These are phyloP conservation scores for Pulveroboletus sp. DNA, from an alignment of 768 basidiomycete genomes.

Conservation along the genomic window DNA sequence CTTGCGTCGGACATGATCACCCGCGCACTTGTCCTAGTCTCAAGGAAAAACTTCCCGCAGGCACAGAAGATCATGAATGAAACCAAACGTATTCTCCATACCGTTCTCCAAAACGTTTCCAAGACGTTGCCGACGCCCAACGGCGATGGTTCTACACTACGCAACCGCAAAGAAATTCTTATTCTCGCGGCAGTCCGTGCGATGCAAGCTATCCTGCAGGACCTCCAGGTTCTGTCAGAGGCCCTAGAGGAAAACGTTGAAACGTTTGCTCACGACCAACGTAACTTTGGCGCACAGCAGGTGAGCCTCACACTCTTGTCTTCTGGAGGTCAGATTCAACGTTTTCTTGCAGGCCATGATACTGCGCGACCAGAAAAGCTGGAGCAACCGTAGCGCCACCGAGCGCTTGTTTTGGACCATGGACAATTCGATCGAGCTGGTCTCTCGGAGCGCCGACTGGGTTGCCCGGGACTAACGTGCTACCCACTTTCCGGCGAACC, in stretches of 20 bases:
- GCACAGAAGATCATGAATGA: slow-evolving; percentile 89
- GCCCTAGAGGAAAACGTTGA: slow-evolving; percentile 90
- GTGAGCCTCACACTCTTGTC: slow-evolving; percentile 38
- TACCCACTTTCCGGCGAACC: neutral
- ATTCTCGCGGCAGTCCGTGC: slow-evolving; percentile 73
- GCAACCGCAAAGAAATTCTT: slow-evolving; percentile 78
- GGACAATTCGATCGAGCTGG: slow-evolving; percentile 87
- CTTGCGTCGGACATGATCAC: slow-evolving; percentile 98
- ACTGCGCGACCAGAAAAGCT: slow-evolving; percentile 91
- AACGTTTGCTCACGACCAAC: slow-evolving; percentile 87
- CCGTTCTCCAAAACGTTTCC: slow-evolving; percentile 82
- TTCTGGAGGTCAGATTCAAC: neutral
- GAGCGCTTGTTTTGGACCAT: slow-evolving; percentile 92
- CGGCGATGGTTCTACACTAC: slow-evolving; percentile 42
- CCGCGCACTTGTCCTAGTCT: slow-evolving; percentile 87
- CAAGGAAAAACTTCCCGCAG: slow-evolving; percentile 85
- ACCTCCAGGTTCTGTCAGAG: slow-evolving; percentile 83
- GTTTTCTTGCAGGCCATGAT: slow-evolving; percentile 76
- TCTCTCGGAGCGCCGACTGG: slow-evolving; percentile 84
- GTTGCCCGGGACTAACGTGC: slow-evolving; percentile 60
- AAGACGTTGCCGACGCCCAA: slow-evolving; percentile 64
- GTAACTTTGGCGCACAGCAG: slow-evolving; percentile 98
- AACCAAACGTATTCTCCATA: slow-evolving; percentile 90
- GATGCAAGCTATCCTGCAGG: slow-evolving; percentile 81
- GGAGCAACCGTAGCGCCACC: slow-evolving; percentile 88